phyloP scores from a whole-genome alignment of 306 rosid genomes.

The Trifolium subterraneum region DNA sequence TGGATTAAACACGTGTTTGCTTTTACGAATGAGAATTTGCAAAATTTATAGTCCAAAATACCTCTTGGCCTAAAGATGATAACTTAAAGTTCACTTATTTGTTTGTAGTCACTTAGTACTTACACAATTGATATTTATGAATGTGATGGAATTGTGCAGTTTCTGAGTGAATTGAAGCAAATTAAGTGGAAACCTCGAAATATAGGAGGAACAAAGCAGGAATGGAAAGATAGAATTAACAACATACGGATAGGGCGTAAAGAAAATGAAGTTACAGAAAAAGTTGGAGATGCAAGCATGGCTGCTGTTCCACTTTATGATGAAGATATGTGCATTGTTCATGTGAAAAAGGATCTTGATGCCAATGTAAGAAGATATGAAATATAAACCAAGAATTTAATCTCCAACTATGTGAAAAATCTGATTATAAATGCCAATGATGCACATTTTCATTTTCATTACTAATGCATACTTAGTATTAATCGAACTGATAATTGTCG shows the following conservation, averaged over 20 bases:
- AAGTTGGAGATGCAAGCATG: slow-evolving; percentile 58
- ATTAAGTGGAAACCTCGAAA: slow-evolving; percentile 78
- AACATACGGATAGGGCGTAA: slow-evolving; percentile 73
- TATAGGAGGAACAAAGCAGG: slow-evolving; percentile 79
- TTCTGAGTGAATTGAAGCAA: slow-evolving; percentile 54
- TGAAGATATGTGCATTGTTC: slow-evolving; percentile 62
- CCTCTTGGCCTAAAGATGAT: slow-evolving; percentile 5
- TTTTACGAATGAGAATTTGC: neutral
- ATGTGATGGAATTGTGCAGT: slow-evolving; percentile 51
- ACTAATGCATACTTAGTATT: neutral
- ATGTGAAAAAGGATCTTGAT: slow-evolving; percentile 68
- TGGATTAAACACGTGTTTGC: neutral
- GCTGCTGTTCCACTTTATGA: slow-evolving; percentile 62
- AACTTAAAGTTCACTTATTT: slow-evolving; percentile 13
- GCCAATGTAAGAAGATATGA: slow-evolving; percentile 66
- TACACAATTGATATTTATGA: slow-evolving; percentile 15
- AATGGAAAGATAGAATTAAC: slow-evolving; percentile 83
- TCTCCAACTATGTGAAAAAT: slow-evolving; percentile 29
- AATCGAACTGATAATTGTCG: slow-evolving; percentile 18
- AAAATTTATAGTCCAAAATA: slow-evolving; percentile 25
- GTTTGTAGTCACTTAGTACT: slow-evolving; percentile 15
- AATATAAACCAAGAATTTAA: slow-evolving; percentile 16
- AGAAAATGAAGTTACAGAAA: slow-evolving; percentile 60
- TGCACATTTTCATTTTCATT: slow-evolving; percentile 6
- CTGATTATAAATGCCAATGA: slow-evolving; percentile 27